phyloP scores from a whole-genome alignment of 768 basidiomycete genomes.

The Tylopilus subfusipes region DNA sequence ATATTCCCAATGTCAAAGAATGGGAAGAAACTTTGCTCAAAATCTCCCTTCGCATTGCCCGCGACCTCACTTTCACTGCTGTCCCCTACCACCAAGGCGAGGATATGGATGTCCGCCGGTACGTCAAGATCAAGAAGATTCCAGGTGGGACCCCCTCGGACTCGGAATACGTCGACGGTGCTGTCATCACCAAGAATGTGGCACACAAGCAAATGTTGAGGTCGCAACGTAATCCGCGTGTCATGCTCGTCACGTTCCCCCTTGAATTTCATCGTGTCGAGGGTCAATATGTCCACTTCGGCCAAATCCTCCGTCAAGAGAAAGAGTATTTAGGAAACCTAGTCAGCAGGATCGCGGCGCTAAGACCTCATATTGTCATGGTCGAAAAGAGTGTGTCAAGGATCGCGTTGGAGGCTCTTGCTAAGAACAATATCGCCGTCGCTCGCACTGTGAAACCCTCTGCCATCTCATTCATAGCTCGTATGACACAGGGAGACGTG shows the following conservation, averaged over 20 bases:
- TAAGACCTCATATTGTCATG: conserved; percentile 88
- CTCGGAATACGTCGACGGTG: conserved; percentile 96
- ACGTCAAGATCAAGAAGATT: conserved; percentile 98
- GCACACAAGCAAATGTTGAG: conserved; percentile 95
- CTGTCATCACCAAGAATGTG: conserved; percentile 96
- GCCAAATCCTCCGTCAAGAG: conserved; percentile 87
- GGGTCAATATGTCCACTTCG: conserved; percentile 90
- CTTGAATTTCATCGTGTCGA: conserved; percentile 91
- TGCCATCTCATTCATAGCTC: conserved; percentile 82
- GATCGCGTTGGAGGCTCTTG: conserved; percentile 82
- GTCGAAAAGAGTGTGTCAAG: conserved; percentile 91
- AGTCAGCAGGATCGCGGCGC: conserved; percentile 82
- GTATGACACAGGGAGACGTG: conserved; percentile 93
- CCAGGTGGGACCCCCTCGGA: conserved; percentile 90
- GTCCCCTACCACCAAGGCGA: conserved; percentile 75
- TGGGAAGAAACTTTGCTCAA: conserved; percentile 87
- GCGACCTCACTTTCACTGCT: conserved; percentile 76
- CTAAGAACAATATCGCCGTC: conserved; percentile 83
- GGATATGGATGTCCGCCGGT: conserved; percentile 91
- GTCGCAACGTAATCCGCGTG: conserved; percentile 75
- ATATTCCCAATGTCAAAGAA: conserved; percentile 75
- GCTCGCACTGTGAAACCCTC: conserved; percentile 86
- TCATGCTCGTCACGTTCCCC: conserved; percentile 96
- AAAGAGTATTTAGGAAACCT: conserved; percentile 89
- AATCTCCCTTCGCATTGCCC: conserved; percentile 81